Conservation (phyloP, 208 protist genomes). For the Trypanosoma congolense region DNA sequence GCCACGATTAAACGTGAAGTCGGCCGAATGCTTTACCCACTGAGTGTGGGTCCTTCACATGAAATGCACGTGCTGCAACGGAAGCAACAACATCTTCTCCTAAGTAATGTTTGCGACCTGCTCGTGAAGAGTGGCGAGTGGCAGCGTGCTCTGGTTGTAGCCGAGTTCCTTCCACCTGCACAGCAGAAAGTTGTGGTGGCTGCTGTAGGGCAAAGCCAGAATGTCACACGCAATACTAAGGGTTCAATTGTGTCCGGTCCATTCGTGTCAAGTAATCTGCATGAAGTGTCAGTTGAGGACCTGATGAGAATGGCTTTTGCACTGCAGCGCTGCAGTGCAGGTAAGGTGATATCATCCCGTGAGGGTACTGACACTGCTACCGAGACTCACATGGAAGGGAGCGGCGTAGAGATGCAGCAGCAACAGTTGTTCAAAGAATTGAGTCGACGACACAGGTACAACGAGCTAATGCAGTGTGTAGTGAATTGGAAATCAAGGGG, state of each 20-base stretch:
- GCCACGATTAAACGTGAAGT: constrained; percentile 20
- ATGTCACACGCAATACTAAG: not conserved
- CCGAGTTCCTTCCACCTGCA: constrained; percentile 11
- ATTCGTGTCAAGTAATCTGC: constrained; percentile 5
- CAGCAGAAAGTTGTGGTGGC: constrained; percentile 7
- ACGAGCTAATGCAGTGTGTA: constrained; percentile 46
- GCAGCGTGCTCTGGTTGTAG: constrained; percentile 15
- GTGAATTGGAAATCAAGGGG: constrained; percentile 63
- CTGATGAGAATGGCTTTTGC: constrained; percentile 27
- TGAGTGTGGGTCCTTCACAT: not conserved
- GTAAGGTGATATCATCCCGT: not conserved
- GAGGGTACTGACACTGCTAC: not conserved
- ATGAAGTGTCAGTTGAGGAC: constrained; percentile 20
- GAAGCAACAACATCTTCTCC: not conserved
- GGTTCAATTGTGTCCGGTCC: not conserved
- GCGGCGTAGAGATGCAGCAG: constrained; percentile 3
- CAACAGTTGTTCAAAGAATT: constrained; percentile 23
- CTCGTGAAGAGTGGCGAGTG: constrained; percentile 23
- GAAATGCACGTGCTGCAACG: not conserved
- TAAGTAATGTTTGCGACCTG: constrained; percentile 15
- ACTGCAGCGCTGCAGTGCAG: constrained; percentile 16
- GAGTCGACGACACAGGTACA: constrained; percentile 12
- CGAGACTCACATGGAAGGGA: too few species aligned
- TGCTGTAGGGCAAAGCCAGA: not conserved
- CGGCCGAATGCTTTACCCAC: not conserved